Evolutionary conservation across 306 rosid species (phyloP), one percentile per base, ranked within the genome.

Genomic region (Pyrus communis): DNA sequence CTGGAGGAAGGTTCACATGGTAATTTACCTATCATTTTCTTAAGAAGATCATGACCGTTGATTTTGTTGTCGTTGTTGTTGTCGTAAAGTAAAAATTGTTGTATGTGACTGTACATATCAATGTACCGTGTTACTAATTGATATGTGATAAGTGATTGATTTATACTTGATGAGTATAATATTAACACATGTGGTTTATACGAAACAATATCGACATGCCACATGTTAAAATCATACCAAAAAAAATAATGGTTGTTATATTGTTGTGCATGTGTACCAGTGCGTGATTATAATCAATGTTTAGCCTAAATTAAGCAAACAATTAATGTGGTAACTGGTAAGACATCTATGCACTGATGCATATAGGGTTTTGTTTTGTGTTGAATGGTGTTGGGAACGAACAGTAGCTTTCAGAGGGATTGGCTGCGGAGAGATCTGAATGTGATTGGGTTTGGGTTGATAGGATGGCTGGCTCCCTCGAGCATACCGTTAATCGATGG

Each of bases 381-480:
- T 59, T 62, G 22, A 21, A 52, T 59, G 22, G n/a, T 14, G n/a
- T n/a, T n/a, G 51, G 23, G 64, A 28, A 67, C 11, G 13, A 57
- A 45, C 69, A 69, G 70, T 70, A 89, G 93, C 89, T 95, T 95
- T 60, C 64, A 84, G 83, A 92, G 99, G 80, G 49, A 95, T 33
- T 95, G 99, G 97, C 84, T 95, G 71, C 65, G 98, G 68, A 84
- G 76, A 71, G 98, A 95, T 81, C 85, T 81, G 75, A 95, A 85
- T 74, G 98, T 95, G 83, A 92, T 95, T 27, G 97, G 97, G 46
- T 95, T 95, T 64, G 99, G 97, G 65, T 83, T 95, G 86, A 90
- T 95, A 71, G 99, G 99, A 28, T 95, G 97, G 97, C 0, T 92
- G 22, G 97, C 90, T 43, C 99, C 97, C 0, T 95, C 99, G 2